Conservation (phyloP, 106 monocot species). For the Acanthochlamys bracteata region DNA sequence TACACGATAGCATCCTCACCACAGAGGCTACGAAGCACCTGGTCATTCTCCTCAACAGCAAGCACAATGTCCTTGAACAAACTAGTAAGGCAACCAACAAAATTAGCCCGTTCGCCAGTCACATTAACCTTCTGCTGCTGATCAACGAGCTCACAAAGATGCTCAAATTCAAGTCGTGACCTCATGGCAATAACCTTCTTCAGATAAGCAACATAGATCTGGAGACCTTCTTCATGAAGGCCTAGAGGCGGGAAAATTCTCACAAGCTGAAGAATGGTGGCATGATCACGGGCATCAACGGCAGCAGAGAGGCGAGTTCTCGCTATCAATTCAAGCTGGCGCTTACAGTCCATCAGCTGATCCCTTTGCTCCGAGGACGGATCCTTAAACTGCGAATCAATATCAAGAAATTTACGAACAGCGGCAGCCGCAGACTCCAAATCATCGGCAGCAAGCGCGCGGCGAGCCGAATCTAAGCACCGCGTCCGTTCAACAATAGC, state of each 20-base stretch:
- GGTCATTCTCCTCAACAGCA: slow-evolving; percentile 89
- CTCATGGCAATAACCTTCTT: slow-evolving; percentile 60
- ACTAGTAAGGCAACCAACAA: slow-evolving; percentile 70
- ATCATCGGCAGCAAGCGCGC: slow-evolving; percentile 47
- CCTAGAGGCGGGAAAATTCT: slow-evolving; percentile 64
- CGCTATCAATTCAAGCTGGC: slow-evolving; percentile 53
- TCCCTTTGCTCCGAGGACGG: slow-evolving; percentile 52
- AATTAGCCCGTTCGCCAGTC: slow-evolving; percentile 24
- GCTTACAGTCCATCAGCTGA: slow-evolving; percentile 58
- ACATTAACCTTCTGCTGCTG: slow-evolving; percentile 9
- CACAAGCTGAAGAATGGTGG: slow-evolving; percentile 58
- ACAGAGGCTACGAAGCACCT: slow-evolving; percentile 58
- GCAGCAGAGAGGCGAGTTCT: slow-evolving; percentile 42
- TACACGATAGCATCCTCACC: slow-evolving; percentile 90
- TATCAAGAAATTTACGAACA: slow-evolving; percentile 61
- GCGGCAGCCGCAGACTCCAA: slow-evolving; percentile 49
- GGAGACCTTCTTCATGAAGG: slow-evolving; percentile 77
- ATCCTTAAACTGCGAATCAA: slow-evolving; percentile 45
- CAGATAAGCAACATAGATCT: slow-evolving; percentile 77
- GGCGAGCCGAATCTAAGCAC: slow-evolving; percentile 49
- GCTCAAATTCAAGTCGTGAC: slow-evolving; percentile 78
- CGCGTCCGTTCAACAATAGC: slow-evolving; percentile 53
- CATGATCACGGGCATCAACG: slow-evolving; percentile 65
- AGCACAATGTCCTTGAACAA: slow-evolving; percentile 98
- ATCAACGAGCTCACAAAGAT: slow-evolving; percentile 48